phyloP scores from a whole-genome alignment of 1,284 basidiomycete species.

The Austroboletus olivaceoglutinosus region DNA sequence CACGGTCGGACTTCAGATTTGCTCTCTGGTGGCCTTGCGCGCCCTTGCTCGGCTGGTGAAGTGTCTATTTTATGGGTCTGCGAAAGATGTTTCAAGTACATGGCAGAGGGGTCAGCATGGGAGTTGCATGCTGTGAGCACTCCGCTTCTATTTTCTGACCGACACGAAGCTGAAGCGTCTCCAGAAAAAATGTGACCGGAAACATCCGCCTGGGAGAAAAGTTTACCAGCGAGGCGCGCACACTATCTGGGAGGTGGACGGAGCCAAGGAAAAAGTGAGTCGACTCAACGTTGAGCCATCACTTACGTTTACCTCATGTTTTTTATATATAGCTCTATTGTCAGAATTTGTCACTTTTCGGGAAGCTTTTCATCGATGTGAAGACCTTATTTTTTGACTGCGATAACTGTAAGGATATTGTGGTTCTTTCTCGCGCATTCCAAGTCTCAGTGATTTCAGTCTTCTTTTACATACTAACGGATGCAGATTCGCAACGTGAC shows the following conservation, averaged over 20 bases:
- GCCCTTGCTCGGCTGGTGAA: conserved; percentile 49
- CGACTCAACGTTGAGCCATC: conserved; percentile 24
- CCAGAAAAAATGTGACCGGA: conserved; percentile 73
- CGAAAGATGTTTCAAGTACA: conserved; percentile 96
- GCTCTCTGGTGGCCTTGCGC: conserved; percentile 58
- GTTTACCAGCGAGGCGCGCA: conserved; percentile 91
- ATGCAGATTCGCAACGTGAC: conserved; percentile 67
- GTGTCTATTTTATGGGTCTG: conserved; percentile 75
- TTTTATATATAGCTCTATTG: conserved; percentile 73
- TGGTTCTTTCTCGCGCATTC: background rate
- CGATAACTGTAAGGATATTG: conserved; percentile 63
- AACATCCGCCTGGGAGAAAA: conserved; percentile 83
- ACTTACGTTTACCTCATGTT: background rate
- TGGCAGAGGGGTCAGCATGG: conserved; percentile 72
- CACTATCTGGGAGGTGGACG: conserved; percentile 96
- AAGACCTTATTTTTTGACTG: conserved; percentile 97
- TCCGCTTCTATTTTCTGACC: conserved; percentile 1
- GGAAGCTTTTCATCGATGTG: conserved; percentile 98
- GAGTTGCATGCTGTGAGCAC: conserved; percentile 68
- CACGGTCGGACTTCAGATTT: conserved; percentile 72
- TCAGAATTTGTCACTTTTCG: conserved; percentile 93
- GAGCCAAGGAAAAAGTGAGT: conserved; percentile 70
- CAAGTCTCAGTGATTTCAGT: conserved; percentile 50
- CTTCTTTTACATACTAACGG: conserved; percentile 91
- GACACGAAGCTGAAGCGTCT: conserved; percentile 1